Evolutionary conservation across 1,284 basidiomycete species (phyloP).

Genomic region (Microbotryum violaceum): DNA sequence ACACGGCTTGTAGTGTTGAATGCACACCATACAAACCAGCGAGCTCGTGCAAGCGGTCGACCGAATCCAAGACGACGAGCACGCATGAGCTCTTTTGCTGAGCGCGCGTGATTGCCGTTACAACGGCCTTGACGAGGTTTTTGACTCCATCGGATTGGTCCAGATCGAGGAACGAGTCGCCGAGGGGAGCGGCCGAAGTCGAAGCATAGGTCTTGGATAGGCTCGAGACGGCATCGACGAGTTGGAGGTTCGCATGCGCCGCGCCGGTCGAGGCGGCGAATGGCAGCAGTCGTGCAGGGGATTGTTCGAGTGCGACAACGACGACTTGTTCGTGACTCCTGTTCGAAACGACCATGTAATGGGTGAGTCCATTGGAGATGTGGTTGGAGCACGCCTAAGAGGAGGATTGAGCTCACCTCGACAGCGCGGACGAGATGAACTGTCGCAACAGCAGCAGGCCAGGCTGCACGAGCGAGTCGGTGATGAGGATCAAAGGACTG

Average conservation of each 20-base stretch:
- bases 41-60: constrained; percentile 6
- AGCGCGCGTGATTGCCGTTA: neutral
- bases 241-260: neutral
- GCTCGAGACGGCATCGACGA: constrained; percentile 11
- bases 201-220: neutral
- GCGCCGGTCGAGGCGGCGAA: neutral
- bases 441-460: constrained; percentile 17
- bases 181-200: neutral
- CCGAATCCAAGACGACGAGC: constrained; percentile 23
- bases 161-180: neutral
- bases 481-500: constrained; percentile 20
- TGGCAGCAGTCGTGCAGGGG: constrained; percentile 9
- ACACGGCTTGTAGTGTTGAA: constrained; percentile 4
- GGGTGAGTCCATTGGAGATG: no score
- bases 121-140: neutral
- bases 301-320: constrained; percentile 9
- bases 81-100: neutral
- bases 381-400: neutral
- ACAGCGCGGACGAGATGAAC: constrained; percentile 17
- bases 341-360: no score
- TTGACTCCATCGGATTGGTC: neutral
- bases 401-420: constrained; percentile 1
- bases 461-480: constrained; percentile 30
- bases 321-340: constrained; percentile 6
- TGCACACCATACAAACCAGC: neutral